A percentile compares a stretch with the other conserved stretches of the same genome.
Evolutionary conservation across 495 filamentous ascomycete genomes (phyloP).

Genomic region (Geoglossum glabrum): DNA sequence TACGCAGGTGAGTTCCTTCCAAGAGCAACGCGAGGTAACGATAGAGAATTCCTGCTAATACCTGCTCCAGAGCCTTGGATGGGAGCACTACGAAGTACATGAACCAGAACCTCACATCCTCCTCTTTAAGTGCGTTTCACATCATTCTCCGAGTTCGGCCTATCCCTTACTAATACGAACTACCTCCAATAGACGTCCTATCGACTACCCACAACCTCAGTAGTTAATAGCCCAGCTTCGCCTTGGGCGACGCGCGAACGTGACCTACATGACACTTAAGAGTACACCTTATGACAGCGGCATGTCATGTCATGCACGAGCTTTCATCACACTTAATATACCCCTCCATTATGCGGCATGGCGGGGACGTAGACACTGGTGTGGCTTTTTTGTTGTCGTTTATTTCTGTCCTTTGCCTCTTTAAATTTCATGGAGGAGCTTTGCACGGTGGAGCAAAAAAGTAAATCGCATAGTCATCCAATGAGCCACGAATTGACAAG

Average conservation of each 20-base stretch:
- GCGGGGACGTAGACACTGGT: neutral
- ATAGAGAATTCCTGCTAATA: neutral
- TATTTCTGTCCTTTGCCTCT: neutral
- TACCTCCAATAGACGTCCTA: neutral
- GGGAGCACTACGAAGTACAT: constrained; percentile 98
- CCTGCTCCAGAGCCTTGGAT: constrained; percentile 61
- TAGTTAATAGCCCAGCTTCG: neutral
- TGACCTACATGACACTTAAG: neutral
- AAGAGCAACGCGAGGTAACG: neutral
- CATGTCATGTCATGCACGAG: neutral
- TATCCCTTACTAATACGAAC: neutral
- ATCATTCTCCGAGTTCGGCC: neutral
- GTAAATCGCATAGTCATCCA: neutral
- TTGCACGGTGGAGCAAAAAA: neutral
- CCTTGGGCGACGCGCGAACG: neutral
- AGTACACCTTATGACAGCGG: neutral
- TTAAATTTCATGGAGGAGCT: neutral
- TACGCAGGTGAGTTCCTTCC: constrained; percentile 47
- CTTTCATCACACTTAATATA: neutral
- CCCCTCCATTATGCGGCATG: neutral
- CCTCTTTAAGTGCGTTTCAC: constrained; percentile 78
- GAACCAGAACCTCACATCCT: constrained; percentile 97
- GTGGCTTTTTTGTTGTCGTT: neutral
- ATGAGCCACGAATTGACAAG: neutral
- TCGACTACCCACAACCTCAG: neutral